phyloP scores from a whole-genome alignment of 2,329 filamentous ascomycete genomes.

The Cladophialophora psammophila region DNA sequence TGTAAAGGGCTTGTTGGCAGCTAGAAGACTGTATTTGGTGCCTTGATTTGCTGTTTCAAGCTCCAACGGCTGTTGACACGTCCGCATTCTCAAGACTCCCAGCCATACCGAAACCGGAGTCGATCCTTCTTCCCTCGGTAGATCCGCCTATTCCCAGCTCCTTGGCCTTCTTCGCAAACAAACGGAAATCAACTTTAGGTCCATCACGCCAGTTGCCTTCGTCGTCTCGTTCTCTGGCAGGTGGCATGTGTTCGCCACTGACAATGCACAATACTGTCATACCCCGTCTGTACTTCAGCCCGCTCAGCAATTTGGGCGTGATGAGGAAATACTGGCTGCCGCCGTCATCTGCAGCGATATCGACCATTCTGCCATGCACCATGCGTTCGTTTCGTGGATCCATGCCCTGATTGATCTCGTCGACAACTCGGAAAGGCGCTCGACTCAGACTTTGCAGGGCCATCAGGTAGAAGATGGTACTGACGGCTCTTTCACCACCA shows the following conservation, averaged over 20 bases:
- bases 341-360: slow-evolving; percentile 80
- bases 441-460: slow-evolving; percentile 91
- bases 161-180: slow-evolving; percentile 47
- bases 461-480: slow-evolving; percentile 99
- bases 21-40: neutral
- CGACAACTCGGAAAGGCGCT: slow-evolving; percentile 95
- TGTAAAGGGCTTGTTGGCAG: neutral
- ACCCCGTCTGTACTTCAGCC: slow-evolving; percentile 82
- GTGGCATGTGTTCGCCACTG: slow-evolving; percentile 73
- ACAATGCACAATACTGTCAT: slow-evolving; percentile 96
- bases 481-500: slow-evolving; percentile 93
- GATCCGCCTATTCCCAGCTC: slow-evolving; percentile 40
- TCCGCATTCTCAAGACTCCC: slow-evolving; percentile 19
- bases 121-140: slow-evolving; percentile 18
- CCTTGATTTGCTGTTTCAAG: slow-evolving; percentile 20
- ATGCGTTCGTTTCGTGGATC: slow-evolving; percentile 97
- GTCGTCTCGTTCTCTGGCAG: slow-evolving; percentile 32
- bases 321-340: slow-evolving; percentile 89
- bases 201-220: slow-evolving; percentile 43
- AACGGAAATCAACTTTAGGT: slow-evolving; percentile 47
- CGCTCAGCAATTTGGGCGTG: slow-evolving; percentile 90
- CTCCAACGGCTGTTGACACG: slow-evolving; percentile 27
- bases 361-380: slow-evolving; percentile 97
- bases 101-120: slow-evolving; percentile 20
- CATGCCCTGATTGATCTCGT: slow-evolving; percentile 99